phyloP scores from a whole-genome alignment of 495 filamentous ascomycete species.

The Penicillium robsamsonii region DNA sequence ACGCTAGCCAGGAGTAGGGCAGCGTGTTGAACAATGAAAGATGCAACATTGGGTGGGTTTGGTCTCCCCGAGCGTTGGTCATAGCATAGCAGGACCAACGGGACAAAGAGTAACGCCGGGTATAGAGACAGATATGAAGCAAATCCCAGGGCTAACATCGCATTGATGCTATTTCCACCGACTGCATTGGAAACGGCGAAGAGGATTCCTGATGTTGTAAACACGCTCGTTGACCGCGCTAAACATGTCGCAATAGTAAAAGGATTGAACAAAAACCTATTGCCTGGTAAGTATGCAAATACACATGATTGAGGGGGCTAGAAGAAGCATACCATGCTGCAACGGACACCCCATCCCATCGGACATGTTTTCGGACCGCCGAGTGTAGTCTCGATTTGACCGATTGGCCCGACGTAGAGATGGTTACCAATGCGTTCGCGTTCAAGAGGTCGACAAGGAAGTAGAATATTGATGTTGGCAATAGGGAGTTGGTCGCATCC shows the following conservation, averaged over 20 bases:
- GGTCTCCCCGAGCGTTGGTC: slow-evolving; percentile 52
- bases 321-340: slow-evolving; percentile 64
- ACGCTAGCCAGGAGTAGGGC: slow-evolving; percentile 46
- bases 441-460: slow-evolving; percentile 78
- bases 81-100: slow-evolving; percentile 77
- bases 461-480: slow-evolving; percentile 78
- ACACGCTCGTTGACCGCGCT: slow-evolving; percentile 85
- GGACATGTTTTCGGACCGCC: slow-evolving; percentile 72
- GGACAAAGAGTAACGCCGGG: slow-evolving; percentile 80
- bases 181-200: slow-evolving; percentile 81
- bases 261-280: slow-evolving; percentile 87
- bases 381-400: slow-evolving; percentile 67
- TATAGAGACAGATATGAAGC: slow-evolving; percentile 91
- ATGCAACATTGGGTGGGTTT: slow-evolving; percentile 21
- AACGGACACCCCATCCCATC: slow-evolving; percentile 72
- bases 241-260: slow-evolving; percentile 92
- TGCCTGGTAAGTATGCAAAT: slow-evolving; percentile 14
- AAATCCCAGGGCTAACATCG: slow-evolving; percentile 83
- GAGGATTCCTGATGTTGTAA: slow-evolving; percentile 85
- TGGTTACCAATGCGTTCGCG: slow-evolving; percentile 76
- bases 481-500: slow-evolving; percentile 56
- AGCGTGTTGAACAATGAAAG: slow-evolving; percentile 54
- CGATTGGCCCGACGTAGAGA: slow-evolving; percentile 80
- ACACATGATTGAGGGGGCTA: background rate
- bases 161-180: slow-evolving; percentile 65